These are phyloP conservation scores for Nakazawaea holstii DNA, from an alignment of 805 yeast species.

Conservation along the genomic window DNA sequence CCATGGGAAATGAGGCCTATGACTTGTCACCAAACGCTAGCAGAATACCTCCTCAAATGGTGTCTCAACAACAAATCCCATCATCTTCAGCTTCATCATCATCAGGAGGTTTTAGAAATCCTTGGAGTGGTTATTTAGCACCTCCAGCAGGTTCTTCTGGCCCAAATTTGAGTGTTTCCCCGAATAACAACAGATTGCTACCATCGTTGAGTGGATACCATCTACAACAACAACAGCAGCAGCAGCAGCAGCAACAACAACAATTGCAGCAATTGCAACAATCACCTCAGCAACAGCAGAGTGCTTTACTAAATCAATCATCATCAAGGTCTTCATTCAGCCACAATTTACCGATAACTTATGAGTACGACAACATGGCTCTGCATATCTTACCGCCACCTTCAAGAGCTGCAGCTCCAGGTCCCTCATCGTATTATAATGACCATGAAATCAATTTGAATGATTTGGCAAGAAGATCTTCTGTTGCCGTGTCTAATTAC, in stretches of 20 bases:
- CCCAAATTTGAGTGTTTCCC: constrained; percentile 5
- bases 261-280: neutral
- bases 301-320: neutral
- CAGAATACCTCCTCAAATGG: neutral
- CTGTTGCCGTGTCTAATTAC: constrained; percentile 10
- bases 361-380: constrained; percentile 15
- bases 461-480: constrained; percentile 9
- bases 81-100: neutral
- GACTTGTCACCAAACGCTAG: constrained; percentile 2
- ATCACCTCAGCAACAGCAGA: neutral
- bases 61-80: neutral
- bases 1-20: neutral
- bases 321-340: constrained; percentile 14
- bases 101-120: constrained; percentile 8
- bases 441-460: neutral
- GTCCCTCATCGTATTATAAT: constrained; percentile 7
- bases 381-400: constrained; percentile 22
- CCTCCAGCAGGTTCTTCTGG: neutral
- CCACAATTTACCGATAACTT: constrained; percentile 22
- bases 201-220: constrained; percentile 5
- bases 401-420: constrained; percentile 17
- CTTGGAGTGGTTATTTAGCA: constrained; percentile 4
- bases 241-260: constrained; percentile 1
- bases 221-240: neutral
- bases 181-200: constrained; percentile 2